Percentiles rank a stretch among this genome's conserved stretches.
Conservation (phyloP, 2,329 filamentous ascomycete genomes). For the Talaromyces sp. region DNA sequence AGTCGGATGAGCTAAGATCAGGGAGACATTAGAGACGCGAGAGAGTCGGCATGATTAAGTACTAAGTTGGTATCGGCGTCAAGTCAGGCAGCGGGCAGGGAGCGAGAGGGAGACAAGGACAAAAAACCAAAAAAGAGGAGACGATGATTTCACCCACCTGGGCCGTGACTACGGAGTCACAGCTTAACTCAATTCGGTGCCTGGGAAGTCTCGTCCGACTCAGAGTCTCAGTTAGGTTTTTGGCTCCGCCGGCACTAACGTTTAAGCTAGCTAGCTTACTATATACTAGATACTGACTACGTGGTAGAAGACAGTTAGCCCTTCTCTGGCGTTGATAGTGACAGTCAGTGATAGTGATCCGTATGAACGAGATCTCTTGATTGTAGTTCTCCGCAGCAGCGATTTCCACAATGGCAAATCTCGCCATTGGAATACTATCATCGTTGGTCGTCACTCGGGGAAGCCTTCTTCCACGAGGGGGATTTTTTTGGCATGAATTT, state of each 20-base stretch:
- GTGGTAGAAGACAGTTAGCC: too few species aligned
- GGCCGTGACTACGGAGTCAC: too few species aligned
- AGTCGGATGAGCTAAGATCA: neutral
- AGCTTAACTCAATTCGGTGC: neutral
- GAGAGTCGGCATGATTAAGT: neutral
- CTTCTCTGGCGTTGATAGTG: neutral
- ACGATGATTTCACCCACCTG: slow-evolving; percentile 14
- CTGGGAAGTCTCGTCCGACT: neutral
- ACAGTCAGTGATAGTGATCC: too few species aligned
- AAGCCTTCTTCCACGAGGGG: neutral
- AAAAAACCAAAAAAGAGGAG: neutral
- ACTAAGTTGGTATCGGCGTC: neutral
- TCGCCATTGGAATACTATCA: too few species aligned
- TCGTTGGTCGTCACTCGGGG: neutral
- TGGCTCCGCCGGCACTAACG: neutral
- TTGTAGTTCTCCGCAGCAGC: neutral
- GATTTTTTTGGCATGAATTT: neutral
- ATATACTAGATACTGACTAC: too few species aligned
- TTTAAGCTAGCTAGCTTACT: too few species aligned
- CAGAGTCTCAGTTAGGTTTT: neutral
- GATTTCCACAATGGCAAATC: too few species aligned
- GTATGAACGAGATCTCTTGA: neutral
- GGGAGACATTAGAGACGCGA: neutral
- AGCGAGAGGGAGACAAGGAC: neutral
- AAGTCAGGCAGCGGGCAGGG: neutral